Base-by-base conservation (phyloP, 1,139 yeast species). In the Protomyces gravidus region DNA sequence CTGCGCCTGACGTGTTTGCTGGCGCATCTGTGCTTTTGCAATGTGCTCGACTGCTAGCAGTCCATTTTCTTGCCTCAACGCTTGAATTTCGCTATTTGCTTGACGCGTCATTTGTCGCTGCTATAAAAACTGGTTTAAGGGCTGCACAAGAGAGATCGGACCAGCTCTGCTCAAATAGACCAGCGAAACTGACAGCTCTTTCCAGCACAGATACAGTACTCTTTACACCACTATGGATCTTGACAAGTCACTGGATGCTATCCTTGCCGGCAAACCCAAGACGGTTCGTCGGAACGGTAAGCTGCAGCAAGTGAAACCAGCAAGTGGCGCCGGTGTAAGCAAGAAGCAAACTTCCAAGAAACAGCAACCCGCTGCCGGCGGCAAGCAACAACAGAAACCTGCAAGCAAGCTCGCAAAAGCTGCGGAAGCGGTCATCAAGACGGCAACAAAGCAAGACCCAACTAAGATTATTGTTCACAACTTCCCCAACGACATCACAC, bases 221-320 rank as follows among this genome's bases (percentile, higher is more conserved):
- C 9, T 23, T 19, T 6, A 15, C 48, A 21, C 28, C 15, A 25
- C 48, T 19, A 80, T 85, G 67, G 75, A 86, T 70, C 81, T 92
- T 76, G 97, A 92, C 78, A 86, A 88, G 78, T 89, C 97, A 60
- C 83, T 92, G 71, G 98, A 92, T 77, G 97, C 90, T 70, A 92
- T 92, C 72, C 88, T 92, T 72, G 80, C 95, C 64, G 76, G 88
- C 65, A 77, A 75, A 73, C 81, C 67, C 42, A 45, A 63, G 17
- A 64, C 62, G 27, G 65, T 63, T 45, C 66, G 68, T 63, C 75
- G 70, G 70, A 19, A 42, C 46, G 27, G 39, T 21, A 30, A 30
- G 36, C 36, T 30, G 36, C 36, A 30, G n/a, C 36, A 30, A 15
- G 36, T 15, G n/a, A 30, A 30, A 30, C 36, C 36, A 5, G 17